These are phyloP conservation scores for Ammopiptanthus mongolicus DNA, from an alignment of 306 rosid genomes.

Conservation along the genomic window DNA sequence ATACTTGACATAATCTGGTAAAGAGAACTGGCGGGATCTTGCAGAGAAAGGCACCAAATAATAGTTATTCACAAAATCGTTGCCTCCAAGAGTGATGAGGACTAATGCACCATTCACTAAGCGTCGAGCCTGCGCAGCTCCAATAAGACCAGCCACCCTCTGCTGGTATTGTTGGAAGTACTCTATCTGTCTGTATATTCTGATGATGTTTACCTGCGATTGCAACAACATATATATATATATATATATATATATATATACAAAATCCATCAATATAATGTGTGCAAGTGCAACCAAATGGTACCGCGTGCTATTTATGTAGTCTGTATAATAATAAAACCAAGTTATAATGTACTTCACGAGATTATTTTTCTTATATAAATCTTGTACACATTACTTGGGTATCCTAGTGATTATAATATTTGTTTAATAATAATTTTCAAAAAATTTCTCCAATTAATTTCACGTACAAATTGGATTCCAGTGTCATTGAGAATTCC, in stretches of 20 bases:
- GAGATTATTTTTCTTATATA: too few relatives aligned
- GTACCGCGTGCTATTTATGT: background rate
- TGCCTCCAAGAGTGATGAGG: slow-evolving; percentile 76
- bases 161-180: slow-evolving; percentile 56
- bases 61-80: slow-evolving; percentile 85
- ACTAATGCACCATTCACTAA: slow-evolving; percentile 47
- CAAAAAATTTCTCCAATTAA: background rate
- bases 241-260: too few relatives aligned
- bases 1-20: slow-evolving; percentile 56
- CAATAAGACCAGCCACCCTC: slow-evolving; percentile 47
- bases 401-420: background rate
- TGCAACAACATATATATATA: background rate
- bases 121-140: slow-evolving; percentile 25
- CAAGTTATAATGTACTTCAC: background rate
- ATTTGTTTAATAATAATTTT: too few relatives aligned
- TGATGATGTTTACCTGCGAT: slow-evolving; percentile 58
- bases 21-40: slow-evolving; percentile 58
- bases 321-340: background rate
- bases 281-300: background rate
- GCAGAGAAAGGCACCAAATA: slow-evolving; percentile 72
- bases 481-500: slow-evolving; percentile 94
- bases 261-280: background rate
- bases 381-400: too few relatives aligned
- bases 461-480: slow-evolving; percentile 65
- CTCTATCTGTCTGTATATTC: slow-evolving; percentile 53